Conservation (phyloP, 2,329 filamentous ascomycete species). For the Tolypocladium pustulatum region DNA sequence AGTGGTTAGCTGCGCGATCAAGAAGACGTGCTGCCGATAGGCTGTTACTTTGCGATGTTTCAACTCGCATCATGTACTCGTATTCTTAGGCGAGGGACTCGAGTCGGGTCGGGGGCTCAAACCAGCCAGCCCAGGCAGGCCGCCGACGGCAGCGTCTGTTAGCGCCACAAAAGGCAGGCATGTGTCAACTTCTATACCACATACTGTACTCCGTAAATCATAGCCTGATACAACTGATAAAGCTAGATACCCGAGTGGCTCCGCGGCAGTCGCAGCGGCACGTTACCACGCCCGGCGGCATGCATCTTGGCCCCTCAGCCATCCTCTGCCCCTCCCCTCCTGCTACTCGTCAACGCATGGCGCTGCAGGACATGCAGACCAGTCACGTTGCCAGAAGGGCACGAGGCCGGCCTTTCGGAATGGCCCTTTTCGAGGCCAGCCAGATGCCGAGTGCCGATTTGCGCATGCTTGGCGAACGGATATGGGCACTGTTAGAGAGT, state of each 20-base stretch:
- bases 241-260: not conserved
- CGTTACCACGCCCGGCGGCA: not conserved
- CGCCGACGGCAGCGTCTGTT: not conserved
- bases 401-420: not conserved
- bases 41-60: not conserved
- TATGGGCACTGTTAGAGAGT: not conserved
- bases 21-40: not conserved
- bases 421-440: not conserved
- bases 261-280: not conserved
- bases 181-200: not conserved
- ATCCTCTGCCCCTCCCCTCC: not conserved
- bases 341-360: not conserved
- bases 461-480: not conserved
- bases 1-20: not conserved
- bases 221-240: not conserved
- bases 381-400: conserved; percentile 1
- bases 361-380: not conserved
- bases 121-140: not conserved
- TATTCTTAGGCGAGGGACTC: not conserved
- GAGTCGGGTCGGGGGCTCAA: too few species aligned
- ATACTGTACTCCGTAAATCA: not conserved
- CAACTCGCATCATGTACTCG: not conserved
- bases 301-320: not conserved
- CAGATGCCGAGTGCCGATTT: not conserved
- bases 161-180: not conserved